A percentile compares a stretch with the other conserved stretches of the same genome.
phyloP scores from a whole-genome alignment of 495 filamentous ascomycete species.

The Penicillium angulare region DNA sequence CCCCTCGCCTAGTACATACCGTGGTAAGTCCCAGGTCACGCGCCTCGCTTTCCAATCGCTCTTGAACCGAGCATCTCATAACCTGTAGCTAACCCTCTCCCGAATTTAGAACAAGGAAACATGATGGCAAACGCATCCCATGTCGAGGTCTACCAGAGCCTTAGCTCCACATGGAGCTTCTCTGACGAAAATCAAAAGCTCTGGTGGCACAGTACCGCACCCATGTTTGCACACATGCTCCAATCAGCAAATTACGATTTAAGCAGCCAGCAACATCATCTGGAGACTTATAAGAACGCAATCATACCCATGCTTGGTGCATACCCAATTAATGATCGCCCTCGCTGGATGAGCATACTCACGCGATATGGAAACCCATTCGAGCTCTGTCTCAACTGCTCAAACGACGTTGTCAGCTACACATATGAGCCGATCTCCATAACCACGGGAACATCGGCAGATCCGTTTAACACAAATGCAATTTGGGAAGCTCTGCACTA shows the following conservation, averaged over 20 bases:
- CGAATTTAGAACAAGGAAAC: not conserved
- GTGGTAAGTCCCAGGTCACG: too few relatives aligned
- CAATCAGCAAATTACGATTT: conserved; percentile 2
- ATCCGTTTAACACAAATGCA: conserved; percentile 15
- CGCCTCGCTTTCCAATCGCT: too few relatives aligned
- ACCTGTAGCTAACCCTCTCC: not conserved
- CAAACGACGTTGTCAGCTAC: conserved; percentile 4
- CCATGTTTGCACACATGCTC: conserved; percentile 15
- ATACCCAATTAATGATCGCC: not conserved
- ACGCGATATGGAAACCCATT: conserved; percentile 9
- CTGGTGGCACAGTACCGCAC: conserved; percentile 14
- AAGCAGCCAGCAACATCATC: conserved; percentile 4
- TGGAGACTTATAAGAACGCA: not conserved
- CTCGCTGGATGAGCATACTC: conserved; percentile 8
- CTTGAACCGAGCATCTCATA: too few relatives aligned
- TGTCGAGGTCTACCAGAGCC: not conserved
- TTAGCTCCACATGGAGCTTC: not conserved
- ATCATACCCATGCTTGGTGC: conserved; percentile 7
- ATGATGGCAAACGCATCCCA: not conserved
- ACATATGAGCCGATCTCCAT: conserved; percentile 13
- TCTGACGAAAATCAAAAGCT: not conserved
- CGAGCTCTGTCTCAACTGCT: conserved; percentile 18
- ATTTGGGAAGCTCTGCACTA: conserved; percentile 6
- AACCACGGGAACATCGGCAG: conserved; percentile 2
- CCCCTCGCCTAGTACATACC: too few relatives aligned